Evolutionary conservation across 2,329 filamentous ascomycete species (phyloP).

Genomic region (Claviceps pusilla): DNA sequence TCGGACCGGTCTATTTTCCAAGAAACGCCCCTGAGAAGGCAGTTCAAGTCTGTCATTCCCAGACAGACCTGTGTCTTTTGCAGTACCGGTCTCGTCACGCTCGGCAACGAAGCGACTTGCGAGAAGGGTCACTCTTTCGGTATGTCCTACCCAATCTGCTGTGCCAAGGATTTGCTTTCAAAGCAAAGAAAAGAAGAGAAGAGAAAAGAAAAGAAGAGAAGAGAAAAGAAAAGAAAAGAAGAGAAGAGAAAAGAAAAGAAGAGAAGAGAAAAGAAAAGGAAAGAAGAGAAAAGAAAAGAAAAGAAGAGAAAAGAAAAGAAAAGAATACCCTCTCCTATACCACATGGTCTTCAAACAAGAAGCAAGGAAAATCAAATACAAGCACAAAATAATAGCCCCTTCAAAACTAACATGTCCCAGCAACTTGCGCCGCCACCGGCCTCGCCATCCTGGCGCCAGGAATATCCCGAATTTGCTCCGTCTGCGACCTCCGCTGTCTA

Average conservation of each 20-base stretch:
- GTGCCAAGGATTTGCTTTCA: background rate
- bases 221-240: background rate
- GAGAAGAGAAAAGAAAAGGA: background rate
- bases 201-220: background rate
- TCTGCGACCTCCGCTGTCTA: slow-evolving; percentile 38
- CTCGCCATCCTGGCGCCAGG: slow-evolving; percentile 39
- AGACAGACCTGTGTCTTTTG: slow-evolving; percentile 35
- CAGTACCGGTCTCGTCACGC: slow-evolving; percentile 17
- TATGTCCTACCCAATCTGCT: slow-evolving; percentile 11
- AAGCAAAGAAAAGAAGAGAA: background rate
- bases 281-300: background rate
- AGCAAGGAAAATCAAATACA: background rate
- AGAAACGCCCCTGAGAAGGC: slow-evolving; percentile 17
- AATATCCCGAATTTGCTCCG: slow-evolving; percentile 37
- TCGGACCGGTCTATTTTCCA: slow-evolving; percentile 7
- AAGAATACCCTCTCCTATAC: too few species aligned
- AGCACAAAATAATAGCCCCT: background rate
- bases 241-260: background rate
- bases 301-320: background rate
- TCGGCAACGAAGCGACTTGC: slow-evolving; percentile 24
- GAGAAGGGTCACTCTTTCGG: slow-evolving; percentile 25
- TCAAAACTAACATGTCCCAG: slow-evolving; percentile 14
- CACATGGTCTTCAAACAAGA: too few species aligned
- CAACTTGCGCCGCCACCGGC: slow-evolving; percentile 38
- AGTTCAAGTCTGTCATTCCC: slow-evolving; percentile 23